Conservation (phyloP, 164 flowering plant species). For the Echeveria elegans region DNA sequence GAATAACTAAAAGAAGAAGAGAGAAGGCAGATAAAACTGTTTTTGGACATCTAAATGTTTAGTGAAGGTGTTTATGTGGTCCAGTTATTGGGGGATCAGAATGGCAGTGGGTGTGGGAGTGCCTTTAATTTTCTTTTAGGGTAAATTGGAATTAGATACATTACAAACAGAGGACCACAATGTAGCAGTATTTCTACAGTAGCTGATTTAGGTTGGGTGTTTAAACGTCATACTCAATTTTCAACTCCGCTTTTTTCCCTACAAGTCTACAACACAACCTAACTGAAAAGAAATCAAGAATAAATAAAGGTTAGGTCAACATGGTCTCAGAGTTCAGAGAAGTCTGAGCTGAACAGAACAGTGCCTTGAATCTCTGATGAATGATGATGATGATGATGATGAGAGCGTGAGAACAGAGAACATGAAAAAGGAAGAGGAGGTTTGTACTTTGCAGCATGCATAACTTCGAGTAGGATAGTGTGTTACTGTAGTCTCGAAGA, state of each 20-base stretch:
- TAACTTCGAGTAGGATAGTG: not conserved
- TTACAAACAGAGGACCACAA: constrained; percentile 46
- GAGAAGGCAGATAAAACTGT: too few relatives aligned
- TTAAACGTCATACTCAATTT: constrained; percentile 12
- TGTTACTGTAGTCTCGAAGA: not conserved
- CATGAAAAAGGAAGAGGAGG: not conserved
- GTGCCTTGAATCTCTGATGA: not conserved
- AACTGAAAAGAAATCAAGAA: not conserved
- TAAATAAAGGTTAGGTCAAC: not conserved
- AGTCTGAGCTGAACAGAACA: not conserved
- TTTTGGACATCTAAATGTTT: too few relatives aligned
- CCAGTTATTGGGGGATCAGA: constrained; percentile 2
- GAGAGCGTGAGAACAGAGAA: not conserved
- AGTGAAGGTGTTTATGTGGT: not conserved
- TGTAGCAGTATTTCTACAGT: constrained; percentile 23
- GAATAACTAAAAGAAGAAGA: too few relatives aligned
- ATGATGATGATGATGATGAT: not conserved
- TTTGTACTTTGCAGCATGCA: not conserved
- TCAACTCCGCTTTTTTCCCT: not conserved
- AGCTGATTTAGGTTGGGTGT: constrained; percentile 32
- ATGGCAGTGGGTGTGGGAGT: not conserved
- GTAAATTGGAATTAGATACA: constrained; percentile 21
- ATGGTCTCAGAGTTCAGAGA: not conserved
- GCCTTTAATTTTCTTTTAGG: constrained; percentile 2
- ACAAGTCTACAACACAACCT: not conserved